phyloP scores from a whole-genome alignment of 768 basidiomycete genomes.

The Macrolepiota albuminosa region DNA sequence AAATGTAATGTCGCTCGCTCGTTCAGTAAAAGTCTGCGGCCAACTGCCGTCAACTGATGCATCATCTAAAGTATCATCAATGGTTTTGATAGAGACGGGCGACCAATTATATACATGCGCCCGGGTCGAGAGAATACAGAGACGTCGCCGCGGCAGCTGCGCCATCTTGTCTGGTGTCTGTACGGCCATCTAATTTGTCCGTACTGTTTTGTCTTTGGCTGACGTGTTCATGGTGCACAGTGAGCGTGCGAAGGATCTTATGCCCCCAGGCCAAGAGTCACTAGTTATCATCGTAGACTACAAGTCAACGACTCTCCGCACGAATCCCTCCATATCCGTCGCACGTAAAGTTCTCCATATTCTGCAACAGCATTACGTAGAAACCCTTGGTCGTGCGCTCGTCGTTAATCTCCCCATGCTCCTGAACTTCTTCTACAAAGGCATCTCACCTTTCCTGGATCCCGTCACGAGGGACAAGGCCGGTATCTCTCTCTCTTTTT shows the following conservation, averaged over 20 bases:
- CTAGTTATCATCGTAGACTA: constrained; percentile 85
- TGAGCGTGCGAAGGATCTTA: constrained; percentile 85
- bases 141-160: constrained; percentile 69
- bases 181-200: constrained; percentile 31
- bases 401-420: constrained; percentile 78
- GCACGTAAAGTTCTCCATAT: constrained; percentile 78
- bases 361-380: constrained; percentile 85
- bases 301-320: constrained; percentile 73
- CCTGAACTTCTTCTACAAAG: constrained; percentile 75
- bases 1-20: constrained; percentile 77
- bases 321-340: constrained; percentile 79
- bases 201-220: neutral
- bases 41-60: neutral
- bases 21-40: neutral
- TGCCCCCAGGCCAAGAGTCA: constrained; percentile 82
- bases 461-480: constrained; percentile 89
- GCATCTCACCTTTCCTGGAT: constrained; percentile 82
- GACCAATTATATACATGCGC: constrained; percentile 88
- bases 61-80: constrained; percentile 55
- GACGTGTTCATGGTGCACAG: constrained; percentile 28
- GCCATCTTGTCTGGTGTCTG: constrained; percentile 86
- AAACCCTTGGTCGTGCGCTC: constrained; percentile 80
- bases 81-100: constrained; percentile 81
- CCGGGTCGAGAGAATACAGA: constrained; percentile 86
- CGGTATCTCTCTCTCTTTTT: constrained; percentile 7